Evolutionary conservation across 495 filamentous ascomycete genomes (phyloP), one percentile per base, ranked within the genome.

Genomic region (Penicillium maclennaniae): DNA sequence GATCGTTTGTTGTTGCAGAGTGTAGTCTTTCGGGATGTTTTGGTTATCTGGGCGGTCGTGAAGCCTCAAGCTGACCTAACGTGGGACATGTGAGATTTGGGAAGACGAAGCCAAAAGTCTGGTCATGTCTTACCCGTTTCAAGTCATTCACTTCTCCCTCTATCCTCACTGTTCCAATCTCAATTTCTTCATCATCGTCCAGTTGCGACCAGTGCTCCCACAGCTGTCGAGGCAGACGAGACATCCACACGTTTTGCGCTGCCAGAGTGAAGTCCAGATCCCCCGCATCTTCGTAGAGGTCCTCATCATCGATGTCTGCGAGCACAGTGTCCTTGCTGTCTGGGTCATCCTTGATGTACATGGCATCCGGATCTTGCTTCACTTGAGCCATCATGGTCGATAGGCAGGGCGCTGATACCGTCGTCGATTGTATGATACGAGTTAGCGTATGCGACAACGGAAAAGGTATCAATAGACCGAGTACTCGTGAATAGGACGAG

Each of bases 231-330:
- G 91, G 91, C 7, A 96, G 74, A 45, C 88, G 83, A 19, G 87
- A 83, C 21, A 97, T 75, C 75, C 86, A 95, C 41, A 90, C 72
- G 49, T 73, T 74, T 45, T 78, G 73, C 16, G 69, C 70, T 8
- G 78, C 72, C 42, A 80, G 74, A 45, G 79, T 78, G 53, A 96
- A 92, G 38, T 88, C 84, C 27, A 96, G 75, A 57, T 97, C 91
- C 45, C 89, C 88, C 5, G 88, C 87, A 68, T 97, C 91, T 69
- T 97, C 91, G 54, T 89, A 89, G 51, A 88, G 74, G 58, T 90
- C 88, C 21, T 91, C 85, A 43, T 91, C 86, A 26, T 83, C 81
- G 37, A 87, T 71, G 43, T 75, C 77, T 21, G 74, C 76, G 26
- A 87, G 82, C 28, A 85, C 77, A 8, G 65, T 53, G 53, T 76